Evolutionary conservation across 2,329 filamentous ascomycete species (phyloP), one percentile per base, ranked within the genome.

Genomic region (Podosphaera aphanis): DNA sequence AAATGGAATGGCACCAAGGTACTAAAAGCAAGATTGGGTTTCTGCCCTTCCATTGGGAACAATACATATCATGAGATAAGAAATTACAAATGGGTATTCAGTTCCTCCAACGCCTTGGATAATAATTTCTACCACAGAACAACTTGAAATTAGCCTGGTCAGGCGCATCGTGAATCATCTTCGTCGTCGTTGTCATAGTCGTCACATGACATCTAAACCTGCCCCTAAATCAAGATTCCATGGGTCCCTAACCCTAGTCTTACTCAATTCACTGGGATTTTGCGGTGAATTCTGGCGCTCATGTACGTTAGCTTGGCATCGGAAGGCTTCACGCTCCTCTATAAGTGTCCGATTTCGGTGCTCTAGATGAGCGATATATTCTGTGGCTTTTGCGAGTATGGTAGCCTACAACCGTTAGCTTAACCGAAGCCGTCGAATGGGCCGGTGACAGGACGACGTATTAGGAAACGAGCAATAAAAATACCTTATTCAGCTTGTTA

Each of bases 301-400:
- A 13, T 7, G 29, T 33, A 11, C 29, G 29, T 6, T n/a, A 13
- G 13, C 13, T 33, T n/a, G 29, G 11, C 29, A 33, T 33, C 29
- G 29, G 5, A 33, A 11, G 5, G 29, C 15, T 13, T 33, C 29
- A 33, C 29, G 29, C 29, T 33, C 29, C 15, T 33, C 29, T 7
- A 33, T 5, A 13, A 33, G 29, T 33, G 29, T n/a, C 5, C 15
- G 29, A 33, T 43, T 43, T 15, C 40, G 40, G 8, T 43, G 20
- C 21, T 43, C 40, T 5, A 43, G 20, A 43, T 43, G 40, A 19
- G 40, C 40, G 20, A 43, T 43, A 27, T 43, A 43, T 27, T 43
- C 40, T 21, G 40, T 43, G 7, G 40, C 40, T 43, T 95, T 95
- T 53, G 83, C 85, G 44, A 95, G 65, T 39, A 95, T 71, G 1